These are phyloP conservation scores for Thelonectria olida DNA, from an alignment of 2,329 filamentous ascomycete species.

Conservation along the genomic window DNA sequence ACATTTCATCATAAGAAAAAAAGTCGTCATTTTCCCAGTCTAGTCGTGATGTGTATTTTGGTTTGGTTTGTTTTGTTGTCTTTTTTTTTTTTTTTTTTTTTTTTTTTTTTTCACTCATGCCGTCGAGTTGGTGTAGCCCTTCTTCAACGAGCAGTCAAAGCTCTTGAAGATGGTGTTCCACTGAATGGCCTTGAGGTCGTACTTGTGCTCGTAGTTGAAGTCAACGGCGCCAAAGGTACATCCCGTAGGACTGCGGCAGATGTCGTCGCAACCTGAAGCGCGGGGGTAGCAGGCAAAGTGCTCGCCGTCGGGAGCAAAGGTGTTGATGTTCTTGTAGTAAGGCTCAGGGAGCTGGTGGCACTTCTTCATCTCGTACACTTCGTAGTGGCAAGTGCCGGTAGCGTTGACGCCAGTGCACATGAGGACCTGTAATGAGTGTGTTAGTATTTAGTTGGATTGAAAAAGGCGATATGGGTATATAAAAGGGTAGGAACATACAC, in stretches of 20 bases:
- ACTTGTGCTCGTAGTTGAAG: conserved; percentile 57
- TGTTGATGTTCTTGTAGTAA: conserved; percentile 54
- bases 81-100: not conserved
- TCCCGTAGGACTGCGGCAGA: conserved; percentile 61
- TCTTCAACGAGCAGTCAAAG: conserved; percentile 45
- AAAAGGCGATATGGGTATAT: too few relatives aligned
- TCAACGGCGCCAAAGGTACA: conserved; percentile 61
- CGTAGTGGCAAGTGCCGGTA: conserved; percentile 56
- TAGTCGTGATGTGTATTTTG: not conserved
- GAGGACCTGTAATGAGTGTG: conserved; percentile 50
- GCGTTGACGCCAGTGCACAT: conserved; percentile 61
- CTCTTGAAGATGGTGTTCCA: conserved; percentile 54
- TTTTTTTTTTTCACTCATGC: not conserved
- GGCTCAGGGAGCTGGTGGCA: conserved; percentile 57
- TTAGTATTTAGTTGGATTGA: conserved; percentile 19
- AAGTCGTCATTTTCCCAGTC: not conserved
- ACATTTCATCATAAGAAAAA: conserved; percentile 16
- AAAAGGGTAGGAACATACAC: conserved; percentile 49
- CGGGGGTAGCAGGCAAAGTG: conserved; percentile 59
- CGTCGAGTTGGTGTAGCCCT: conserved; percentile 11
- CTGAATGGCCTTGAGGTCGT: conserved; percentile 53
- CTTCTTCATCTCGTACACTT: conserved; percentile 52
- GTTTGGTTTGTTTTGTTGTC: not conserved
- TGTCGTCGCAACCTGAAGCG: conserved; percentile 49
- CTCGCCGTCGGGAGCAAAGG: conserved; percentile 62